A percentile compares a stretch with the other conserved stretches of the same genome.
phyloP scores from a whole-genome alignment of 2,329 filamentous ascomycete genomes.

The Sporothrix schenckii region DNA sequence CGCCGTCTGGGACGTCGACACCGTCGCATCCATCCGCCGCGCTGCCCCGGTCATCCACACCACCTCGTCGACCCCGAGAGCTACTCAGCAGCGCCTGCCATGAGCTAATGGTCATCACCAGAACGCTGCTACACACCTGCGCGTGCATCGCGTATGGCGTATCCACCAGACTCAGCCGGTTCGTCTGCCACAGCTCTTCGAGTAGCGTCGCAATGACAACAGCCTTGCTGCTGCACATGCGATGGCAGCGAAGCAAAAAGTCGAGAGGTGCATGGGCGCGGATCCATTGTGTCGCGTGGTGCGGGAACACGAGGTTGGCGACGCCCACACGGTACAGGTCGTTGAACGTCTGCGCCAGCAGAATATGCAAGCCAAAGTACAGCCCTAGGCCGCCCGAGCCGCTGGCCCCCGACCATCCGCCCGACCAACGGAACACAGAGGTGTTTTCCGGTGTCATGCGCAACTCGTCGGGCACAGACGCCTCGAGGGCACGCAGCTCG shows the following conservation, averaged over 20 bases:
- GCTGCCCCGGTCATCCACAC: not conserved
- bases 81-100: constrained; percentile 29
- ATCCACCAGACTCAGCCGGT: constrained; percentile 29
- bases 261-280: constrained; percentile 28
- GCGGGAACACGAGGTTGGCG: constrained; percentile 33
- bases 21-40: not conserved
- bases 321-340: constrained; percentile 34
- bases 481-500: constrained; percentile 28
- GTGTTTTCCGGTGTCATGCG: constrained; percentile 28
- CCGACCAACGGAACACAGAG: constrained; percentile 25
- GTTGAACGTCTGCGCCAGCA: constrained; percentile 32
- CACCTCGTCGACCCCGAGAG: not conserved
- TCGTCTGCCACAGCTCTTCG: constrained; percentile 23
- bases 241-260: constrained; percentile 30
- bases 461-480: constrained; percentile 16
- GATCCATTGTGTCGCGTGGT: constrained; percentile 32
- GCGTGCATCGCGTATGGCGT: constrained; percentile 33
- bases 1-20: not conserved
- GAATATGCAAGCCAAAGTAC: constrained; percentile 32
- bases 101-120: constrained; percentile 32
- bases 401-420: not conserved
- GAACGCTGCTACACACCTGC: constrained; percentile 33
- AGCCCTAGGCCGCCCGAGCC: constrained; percentile 24
- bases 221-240: constrained; percentile 31
- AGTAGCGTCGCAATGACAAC: constrained; percentile 26